phyloP scores from a whole-genome alignment of 2,329 filamentous ascomycete species.

The Cladosporium velox region DNA sequence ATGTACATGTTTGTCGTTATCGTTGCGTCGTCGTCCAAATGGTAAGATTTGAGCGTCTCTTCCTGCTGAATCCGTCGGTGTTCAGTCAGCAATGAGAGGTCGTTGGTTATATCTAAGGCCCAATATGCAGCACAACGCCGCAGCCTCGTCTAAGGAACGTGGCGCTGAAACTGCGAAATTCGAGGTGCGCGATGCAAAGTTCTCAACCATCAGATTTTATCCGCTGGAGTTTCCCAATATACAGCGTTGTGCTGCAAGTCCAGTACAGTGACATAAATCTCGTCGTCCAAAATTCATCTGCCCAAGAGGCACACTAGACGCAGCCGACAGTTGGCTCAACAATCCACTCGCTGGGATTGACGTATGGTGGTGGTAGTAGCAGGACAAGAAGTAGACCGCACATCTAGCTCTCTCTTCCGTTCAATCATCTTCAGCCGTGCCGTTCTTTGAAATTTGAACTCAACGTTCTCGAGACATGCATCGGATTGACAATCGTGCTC shows the following conservation, averaged over 20 bases:
- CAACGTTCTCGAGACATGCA: neutral
- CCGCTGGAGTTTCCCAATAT: neutral
- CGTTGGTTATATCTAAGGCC: neutral
- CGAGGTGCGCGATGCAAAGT: neutral
- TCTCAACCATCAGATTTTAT: neutral
- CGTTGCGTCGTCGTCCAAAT: neutral
- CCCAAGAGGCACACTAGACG: neutral
- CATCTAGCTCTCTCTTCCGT: neutral
- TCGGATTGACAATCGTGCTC: neutral
- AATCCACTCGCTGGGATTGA: neutral
- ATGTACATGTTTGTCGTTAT: neutral
- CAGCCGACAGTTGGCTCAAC: neutral
- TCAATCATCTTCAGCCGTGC: neutral
- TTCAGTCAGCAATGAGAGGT: neutral
- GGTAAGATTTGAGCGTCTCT: neutral
- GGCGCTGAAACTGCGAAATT: neutral
- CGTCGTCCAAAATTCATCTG: neutral
- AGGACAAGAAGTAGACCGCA: conserved; percentile 1
- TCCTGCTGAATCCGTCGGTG: neutral
- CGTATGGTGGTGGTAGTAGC: neutral
- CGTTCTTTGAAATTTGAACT: neutral
- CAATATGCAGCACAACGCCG: neutral
- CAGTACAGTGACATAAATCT: neutral
- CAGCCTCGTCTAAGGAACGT: neutral
- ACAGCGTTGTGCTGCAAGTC: neutral